Percentiles rank a stretch among this genome's conserved stretches.
These are phyloP conservation scores for Schwanniomyces polymorphus DNA, from an alignment of 805 yeast species.

Conservation along the genomic window DNA sequence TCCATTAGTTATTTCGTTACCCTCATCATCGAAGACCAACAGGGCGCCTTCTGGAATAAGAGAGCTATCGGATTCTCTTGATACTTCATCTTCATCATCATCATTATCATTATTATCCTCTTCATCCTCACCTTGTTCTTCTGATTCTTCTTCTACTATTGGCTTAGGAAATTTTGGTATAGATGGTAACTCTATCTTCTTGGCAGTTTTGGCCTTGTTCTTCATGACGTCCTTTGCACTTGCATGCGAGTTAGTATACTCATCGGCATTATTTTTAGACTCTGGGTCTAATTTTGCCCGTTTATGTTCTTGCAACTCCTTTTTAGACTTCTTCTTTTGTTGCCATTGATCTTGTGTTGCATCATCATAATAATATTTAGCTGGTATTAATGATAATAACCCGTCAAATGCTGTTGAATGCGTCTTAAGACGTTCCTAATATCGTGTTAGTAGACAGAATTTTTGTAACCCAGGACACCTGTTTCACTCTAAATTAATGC, in stretches of 20 bases:
- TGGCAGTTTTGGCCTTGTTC: slow-evolving; percentile 54
- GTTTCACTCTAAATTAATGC: not conserved
- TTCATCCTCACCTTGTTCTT: slow-evolving; percentile 24
- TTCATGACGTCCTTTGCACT: slow-evolving; percentile 63
- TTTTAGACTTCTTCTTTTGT: slow-evolving; percentile 72
- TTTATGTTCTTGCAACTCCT: slow-evolving; percentile 60
- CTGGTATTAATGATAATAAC: slow-evolving; percentile 85
- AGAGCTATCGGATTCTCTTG: slow-evolving; percentile 12
- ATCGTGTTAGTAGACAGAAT: slow-evolving; percentile 18
- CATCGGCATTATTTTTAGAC: slow-evolving; percentile 42
- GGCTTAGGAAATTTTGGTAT: slow-evolving; percentile 27
- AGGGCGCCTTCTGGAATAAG: slow-evolving; percentile 15
- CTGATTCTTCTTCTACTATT: slow-evolving; percentile 10
- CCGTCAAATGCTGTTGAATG: slow-evolving; percentile 88
- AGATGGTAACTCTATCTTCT: slow-evolving; percentile 43
- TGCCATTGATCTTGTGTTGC: slow-evolving; percentile 91
- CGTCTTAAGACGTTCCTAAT: slow-evolving; percentile 70
- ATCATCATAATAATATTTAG: slow-evolving; percentile 90
- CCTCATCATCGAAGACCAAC: slow-evolving; percentile 69
- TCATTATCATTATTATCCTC: slow-evolving; percentile 17
- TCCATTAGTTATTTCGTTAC: slow-evolving; percentile 19
- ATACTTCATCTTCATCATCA: slow-evolving; percentile 23
- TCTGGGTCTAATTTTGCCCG: slow-evolving; percentile 76
- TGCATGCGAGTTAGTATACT: slow-evolving; percentile 39
- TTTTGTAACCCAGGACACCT: not conserved